phyloP scores from a whole-genome alignment of 2,329 filamentous ascomycete genomes.

The Ascochyta fabae region DNA sequence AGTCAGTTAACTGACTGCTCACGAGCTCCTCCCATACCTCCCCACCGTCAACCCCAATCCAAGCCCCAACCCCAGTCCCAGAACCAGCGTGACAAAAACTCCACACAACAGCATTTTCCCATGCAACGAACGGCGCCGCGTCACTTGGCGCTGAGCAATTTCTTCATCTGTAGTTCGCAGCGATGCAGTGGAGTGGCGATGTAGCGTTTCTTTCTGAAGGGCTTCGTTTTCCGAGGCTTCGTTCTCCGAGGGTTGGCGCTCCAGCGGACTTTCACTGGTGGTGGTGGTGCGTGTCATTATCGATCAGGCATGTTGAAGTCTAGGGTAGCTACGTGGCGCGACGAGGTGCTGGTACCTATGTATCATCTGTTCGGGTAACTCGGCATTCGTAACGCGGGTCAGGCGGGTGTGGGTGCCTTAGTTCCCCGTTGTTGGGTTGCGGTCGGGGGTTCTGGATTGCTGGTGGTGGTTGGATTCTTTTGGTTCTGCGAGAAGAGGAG shows the following conservation, averaged over 20 bases:
- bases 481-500: too few species aligned
- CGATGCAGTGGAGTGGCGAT: conserved; percentile 1
- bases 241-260: not conserved
- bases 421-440: conserved; percentile 8
- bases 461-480: too few species aligned
- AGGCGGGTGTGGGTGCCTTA: conserved; percentile 8
- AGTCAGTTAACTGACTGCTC: too few species aligned
- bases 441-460: not conserved
- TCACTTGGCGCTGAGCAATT: not conserved
- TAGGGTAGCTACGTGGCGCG: too few species aligned
- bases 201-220: conserved; percentile 6
- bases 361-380: conserved; percentile 12
- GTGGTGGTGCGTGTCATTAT: not conserved
- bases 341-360: not conserved
- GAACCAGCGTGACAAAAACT: conserved; percentile 34
- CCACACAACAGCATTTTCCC: conserved; percentile 35
- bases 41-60: conserved; percentile 60
- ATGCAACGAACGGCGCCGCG: not conserved
- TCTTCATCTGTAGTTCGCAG: not conserved
- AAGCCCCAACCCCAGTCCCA: conserved; percentile 62
- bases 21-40: conserved; percentile 9
- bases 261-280: not conserved
- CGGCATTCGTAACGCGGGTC: conserved; percentile 10
- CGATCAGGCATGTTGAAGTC: not conserved
- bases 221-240: too few species aligned